phyloP scores from a whole-genome alignment of 306 rosid genomes.

The Malus sylvestris region DNA sequence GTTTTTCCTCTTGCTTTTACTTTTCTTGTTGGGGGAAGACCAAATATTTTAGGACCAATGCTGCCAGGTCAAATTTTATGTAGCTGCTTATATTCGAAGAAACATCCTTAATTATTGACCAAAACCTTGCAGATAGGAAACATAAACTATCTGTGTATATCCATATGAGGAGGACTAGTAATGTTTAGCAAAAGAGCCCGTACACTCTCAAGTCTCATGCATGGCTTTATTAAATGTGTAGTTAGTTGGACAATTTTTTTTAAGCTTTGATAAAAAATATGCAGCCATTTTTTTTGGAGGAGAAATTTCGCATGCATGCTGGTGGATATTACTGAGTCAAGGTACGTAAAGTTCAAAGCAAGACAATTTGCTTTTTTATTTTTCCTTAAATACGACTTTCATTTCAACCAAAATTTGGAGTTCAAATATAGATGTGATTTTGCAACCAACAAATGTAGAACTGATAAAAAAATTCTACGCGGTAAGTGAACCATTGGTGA shows the following conservation, averaged over 20 bases:
- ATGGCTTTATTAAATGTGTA: neutral
- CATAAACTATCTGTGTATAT: neutral
- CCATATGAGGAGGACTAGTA: neutral
- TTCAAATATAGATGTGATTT: neutral
- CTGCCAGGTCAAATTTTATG: neutral
- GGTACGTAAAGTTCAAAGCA: neutral
- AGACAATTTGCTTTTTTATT: neutral
- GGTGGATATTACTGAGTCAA: neutral
- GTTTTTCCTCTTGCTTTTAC: neutral
- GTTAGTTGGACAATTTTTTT: neutral
- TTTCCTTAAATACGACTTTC: neutral
- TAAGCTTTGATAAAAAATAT: no score
- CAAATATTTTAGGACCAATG: no score
- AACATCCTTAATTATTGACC: neutral
- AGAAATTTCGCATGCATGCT: neutral
- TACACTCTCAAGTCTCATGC: neutral
- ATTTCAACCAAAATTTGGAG: neutral
- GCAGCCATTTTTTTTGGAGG: neutral
- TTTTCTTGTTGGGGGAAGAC: neutral
- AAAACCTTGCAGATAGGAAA: neutral
- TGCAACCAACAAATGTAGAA: neutral
- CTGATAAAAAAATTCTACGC: neutral
- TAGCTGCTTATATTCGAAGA: neutral
- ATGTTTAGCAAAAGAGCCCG: neutral
- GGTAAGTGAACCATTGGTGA: neutral